Conservation (phyloP, 2,329 filamentous ascomycete genomes). For the Fusarium penzigii region DNA sequence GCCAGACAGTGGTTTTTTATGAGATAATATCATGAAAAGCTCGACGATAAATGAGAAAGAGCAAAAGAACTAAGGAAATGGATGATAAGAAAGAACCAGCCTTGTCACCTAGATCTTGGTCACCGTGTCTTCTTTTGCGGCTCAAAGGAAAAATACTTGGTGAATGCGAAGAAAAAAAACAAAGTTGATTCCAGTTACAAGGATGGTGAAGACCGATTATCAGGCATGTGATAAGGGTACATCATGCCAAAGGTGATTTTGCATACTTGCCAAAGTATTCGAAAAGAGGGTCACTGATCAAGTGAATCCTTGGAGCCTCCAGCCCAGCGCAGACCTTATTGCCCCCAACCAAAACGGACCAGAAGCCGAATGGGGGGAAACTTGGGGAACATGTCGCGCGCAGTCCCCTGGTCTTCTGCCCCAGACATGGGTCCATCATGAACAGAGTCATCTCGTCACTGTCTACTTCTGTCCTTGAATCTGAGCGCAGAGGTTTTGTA, state of each 20-base stretch:
- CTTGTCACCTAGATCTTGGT: no score
- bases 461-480: not conserved
- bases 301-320: constrained; percentile 10
- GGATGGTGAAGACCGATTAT: constrained; percentile 10
- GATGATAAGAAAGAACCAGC: constrained; percentile 2
- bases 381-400: constrained; percentile 7
- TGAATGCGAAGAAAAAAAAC: constrained; percentile 1
- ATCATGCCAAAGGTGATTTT: constrained; percentile 13
- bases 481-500: not conserved
- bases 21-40: no score
- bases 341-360: constrained; percentile 14
- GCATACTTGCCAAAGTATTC: constrained; percentile 23
- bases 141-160: constrained; percentile 2
- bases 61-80: not conserved
- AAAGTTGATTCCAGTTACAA: not conserved
- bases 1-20: no score
- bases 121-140: not conserved
- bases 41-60: no score
- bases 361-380: constrained; percentile 20
- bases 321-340: constrained; percentile 21
- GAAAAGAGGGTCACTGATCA: constrained; percentile 19
- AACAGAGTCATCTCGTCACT: not conserved
- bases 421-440: not conserved
- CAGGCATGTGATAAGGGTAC: constrained; percentile 28
- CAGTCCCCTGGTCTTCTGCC: not conserved